Percentiles rank a stretch among this genome's conserved stretches.
Conservation (phyloP, 192 early-diverging fungal genomes). For the Coemansia sp. region DNA sequence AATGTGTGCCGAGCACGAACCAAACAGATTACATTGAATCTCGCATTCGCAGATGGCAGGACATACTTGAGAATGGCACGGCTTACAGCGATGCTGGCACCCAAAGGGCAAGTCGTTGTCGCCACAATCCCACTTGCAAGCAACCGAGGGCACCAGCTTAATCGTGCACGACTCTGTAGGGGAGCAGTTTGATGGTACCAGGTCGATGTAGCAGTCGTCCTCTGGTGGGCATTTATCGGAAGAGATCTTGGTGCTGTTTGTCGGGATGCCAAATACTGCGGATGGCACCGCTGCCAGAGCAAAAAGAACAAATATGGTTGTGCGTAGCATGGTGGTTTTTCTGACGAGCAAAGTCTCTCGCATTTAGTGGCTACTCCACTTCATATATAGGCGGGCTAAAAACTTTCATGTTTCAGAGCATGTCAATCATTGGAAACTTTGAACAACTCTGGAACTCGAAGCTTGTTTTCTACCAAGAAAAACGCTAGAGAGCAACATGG, state of each 20-base stretch:
- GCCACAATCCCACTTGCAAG: conserved; percentile 3
- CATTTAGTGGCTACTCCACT: no score
- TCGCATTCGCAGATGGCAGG: conserved; percentile 5
- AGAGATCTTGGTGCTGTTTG: background rate
- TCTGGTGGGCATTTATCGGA: conserved; percentile 14
- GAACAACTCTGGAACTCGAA: no score
- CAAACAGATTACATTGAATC: conserved; percentile 7
- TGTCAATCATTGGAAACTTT: no score
- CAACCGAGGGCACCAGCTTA: background rate
- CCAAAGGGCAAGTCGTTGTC: background rate
- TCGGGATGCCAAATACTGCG: background rate
- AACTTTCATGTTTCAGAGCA: no score
- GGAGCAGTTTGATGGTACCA: conserved; percentile 4
- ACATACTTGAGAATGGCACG: conserved; percentile 14
- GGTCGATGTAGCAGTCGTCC: conserved; percentile 27
- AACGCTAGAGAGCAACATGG: no score
- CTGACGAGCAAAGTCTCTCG: no score
- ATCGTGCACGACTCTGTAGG: background rate
- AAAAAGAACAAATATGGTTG: background rate
- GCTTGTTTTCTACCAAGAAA: no score
- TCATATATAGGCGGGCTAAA: no score
- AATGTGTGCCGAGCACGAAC: conserved; percentile 2
- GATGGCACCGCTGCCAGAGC: background rate
- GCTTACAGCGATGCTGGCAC: conserved; percentile 12
- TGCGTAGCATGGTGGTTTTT: background rate